Evolutionary conservation across 768 basidiomycete species (phyloP), one percentile per base, ranked within the genome.

Genomic region (Boletus insuetus): DNA sequence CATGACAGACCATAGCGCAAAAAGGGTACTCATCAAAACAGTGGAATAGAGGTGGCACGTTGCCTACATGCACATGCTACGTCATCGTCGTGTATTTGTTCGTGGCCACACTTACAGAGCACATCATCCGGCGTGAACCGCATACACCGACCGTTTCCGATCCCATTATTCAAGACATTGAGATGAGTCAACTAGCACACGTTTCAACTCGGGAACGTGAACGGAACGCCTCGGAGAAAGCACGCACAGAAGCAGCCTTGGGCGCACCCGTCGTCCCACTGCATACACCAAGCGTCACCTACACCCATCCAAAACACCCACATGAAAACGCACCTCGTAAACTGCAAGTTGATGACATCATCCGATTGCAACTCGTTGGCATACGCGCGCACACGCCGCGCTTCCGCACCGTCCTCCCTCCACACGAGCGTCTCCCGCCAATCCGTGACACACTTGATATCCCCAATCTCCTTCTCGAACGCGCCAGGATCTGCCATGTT

Each of bases 11-110:
- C 14, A 56, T 19, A 63, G 58, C 52, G 39, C 13, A 26, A 39
- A 51, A n/a, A 32, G 22, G 26, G 29, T 34, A 89, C 89, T 86
- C 73, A 89, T 91, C 91, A 81, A 92, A 92, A 66, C 91, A 93
- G 67, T 94, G 91, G 67, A 92, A 94, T 2, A 92, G 71, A 0
- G 91, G 91, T 3, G 91, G 91, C 1, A 84, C 84, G 58, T 93
- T 92, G 77, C 88, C 89, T 91, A 45, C 26, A 29, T 29, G 26
- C 41, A 14, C 4, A 37, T 50, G 11, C 65, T 49, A 40, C 14
- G 40, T 58, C 39, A 56, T 37, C 6, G 11, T 45, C 22, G 12
- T 9, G 22, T 5, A 17, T 26, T 20, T 13, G 20, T 16, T 13
- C 39, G 13, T 24, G 17, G 42, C 16, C 19, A 17, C 46, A 71